Evolutionary conservation across 768 basidiomycete species (phyloP).

Genomic region (Panaeolus cyanescens): DNA sequence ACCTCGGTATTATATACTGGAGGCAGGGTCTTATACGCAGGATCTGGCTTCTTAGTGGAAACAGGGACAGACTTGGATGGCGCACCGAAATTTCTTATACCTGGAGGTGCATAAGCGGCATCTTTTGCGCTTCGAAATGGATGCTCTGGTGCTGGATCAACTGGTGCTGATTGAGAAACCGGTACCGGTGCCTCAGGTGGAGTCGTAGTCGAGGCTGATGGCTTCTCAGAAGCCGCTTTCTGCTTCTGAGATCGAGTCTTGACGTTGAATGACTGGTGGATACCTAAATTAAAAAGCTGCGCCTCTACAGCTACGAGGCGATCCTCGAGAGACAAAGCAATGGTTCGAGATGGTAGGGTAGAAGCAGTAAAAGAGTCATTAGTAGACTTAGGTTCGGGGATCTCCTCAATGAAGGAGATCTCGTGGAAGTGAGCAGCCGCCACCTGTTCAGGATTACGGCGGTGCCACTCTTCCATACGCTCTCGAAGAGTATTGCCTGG

Average conservation of each 20-base stretch:
- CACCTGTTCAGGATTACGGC: not conserved
- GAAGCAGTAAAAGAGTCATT: not conserved
- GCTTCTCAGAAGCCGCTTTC: not conserved
- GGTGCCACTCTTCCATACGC: not conserved
- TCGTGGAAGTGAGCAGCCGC: not conserved
- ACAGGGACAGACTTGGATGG: not conserved
- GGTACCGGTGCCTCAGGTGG: not conserved
- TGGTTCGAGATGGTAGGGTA: not conserved
- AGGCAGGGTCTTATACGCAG: not conserved
- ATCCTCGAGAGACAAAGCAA: not conserved
- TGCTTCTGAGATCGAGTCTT: not conserved
- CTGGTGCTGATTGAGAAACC: not conserved
- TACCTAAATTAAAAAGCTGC: not conserved
- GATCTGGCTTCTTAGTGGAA: not conserved
- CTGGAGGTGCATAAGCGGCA: not conserved
- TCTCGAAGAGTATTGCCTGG: not conserved
- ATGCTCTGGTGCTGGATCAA: not conserved
- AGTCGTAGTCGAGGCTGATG: not conserved
- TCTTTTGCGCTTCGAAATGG: not conserved
- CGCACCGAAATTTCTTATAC: not conserved
- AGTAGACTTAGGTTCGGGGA: not conserved
- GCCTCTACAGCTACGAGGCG: not conserved
- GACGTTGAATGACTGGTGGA: not conserved
- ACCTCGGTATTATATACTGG: not conserved
- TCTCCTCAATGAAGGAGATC: not conserved